Percentiles rank a stretch among this genome's conserved stretches.
phyloP scores from a whole-genome alignment of 2,329 filamentous ascomycete genomes.

The Aureobasidium mangrovei region DNA sequence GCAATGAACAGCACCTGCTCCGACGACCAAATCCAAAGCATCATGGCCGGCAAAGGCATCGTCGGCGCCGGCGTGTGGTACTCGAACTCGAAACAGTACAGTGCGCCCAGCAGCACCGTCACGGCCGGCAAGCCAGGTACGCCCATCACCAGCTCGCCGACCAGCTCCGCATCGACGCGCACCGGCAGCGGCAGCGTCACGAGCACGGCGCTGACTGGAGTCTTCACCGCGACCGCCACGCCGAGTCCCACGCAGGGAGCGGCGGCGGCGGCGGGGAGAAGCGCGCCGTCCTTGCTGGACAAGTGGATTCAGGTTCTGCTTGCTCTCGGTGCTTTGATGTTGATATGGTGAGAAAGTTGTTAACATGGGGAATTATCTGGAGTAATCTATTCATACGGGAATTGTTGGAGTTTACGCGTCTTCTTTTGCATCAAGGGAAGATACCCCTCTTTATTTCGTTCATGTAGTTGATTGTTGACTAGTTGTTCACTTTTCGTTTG shows the following conservation, averaged over 20 bases:
- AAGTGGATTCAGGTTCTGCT: conserved; percentile 11
- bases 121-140: conserved; percentile 26
- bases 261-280: neutral
- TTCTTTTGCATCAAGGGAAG: too few species aligned
- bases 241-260: conserved; percentile 16
- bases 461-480: too few species aligned
- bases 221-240: conserved; percentile 31
- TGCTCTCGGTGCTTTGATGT: neutral
- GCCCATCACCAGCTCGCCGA: conserved; percentile 20
- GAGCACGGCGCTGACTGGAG: conserved; percentile 23
- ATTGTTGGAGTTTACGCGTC: too few species aligned
- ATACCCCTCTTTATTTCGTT: too few species aligned
- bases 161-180: conserved; percentile 3
- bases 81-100: conserved; percentile 31
- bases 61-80: conserved; percentile 54
- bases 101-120: conserved; percentile 26
- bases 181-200: conserved; percentile 3
- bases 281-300: neutral
- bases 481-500: too few species aligned
- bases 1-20: conserved; percentile 45
- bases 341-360: neutral
- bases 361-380: too few species aligned
- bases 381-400: too few species aligned
- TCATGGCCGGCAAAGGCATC: conserved; percentile 43
- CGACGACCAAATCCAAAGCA: conserved; percentile 40